Conservation (phyloP, 2,329 filamentous ascomycete genomes). For the Aspergillus sclerotialis region DNA sequence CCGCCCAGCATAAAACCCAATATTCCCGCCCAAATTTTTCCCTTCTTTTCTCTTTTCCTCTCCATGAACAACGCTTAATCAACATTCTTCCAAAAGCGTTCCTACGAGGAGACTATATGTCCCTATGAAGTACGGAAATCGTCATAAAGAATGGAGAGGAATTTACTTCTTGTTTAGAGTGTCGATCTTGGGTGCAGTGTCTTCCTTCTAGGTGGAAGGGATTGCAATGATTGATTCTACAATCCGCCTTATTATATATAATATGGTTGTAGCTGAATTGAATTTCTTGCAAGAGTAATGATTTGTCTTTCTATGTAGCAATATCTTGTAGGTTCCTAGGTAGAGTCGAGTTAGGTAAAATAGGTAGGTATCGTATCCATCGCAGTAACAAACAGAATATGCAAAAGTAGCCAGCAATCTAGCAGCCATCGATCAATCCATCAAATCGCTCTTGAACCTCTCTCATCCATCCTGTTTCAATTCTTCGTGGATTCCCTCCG, state of each 20-base stretch:
- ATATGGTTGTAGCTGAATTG: constrained; percentile 2
- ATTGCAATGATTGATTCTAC: constrained; percentile 56
- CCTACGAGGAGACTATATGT: constrained; percentile 43
- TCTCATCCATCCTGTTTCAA: too few species aligned
- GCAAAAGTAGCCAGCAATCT: too few species aligned
- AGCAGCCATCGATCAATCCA: too few species aligned
- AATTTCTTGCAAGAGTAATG: constrained; percentile 1
- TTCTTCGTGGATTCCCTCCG: too few species aligned
- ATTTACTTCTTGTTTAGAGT: constrained; percentile 33
- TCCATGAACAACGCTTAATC: constrained; percentile 52
- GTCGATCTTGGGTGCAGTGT: constrained; percentile 55
- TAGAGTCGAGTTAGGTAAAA: too few species aligned
- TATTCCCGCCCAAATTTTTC: constrained; percentile 12
- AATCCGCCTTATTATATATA: constrained; percentile 15
- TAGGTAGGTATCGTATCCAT: too few species aligned
- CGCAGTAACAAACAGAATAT: too few species aligned
- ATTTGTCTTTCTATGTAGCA: neutral
- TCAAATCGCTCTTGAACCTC: too few species aligned
- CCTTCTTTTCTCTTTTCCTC: constrained; percentile 29
- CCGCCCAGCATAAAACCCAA: constrained; percentile 6
- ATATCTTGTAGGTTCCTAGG: too few species aligned
- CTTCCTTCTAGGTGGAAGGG: constrained; percentile 45
- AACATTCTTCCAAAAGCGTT: constrained; percentile 54
- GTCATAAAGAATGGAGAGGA: constrained; percentile 51
- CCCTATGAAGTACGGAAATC: constrained; percentile 53